Percentiles rank a stretch among this genome's conserved stretches.
phyloP scores from a whole-genome alignment of 73 alveolate genomes.

The Breviolum minutum region DNA sequence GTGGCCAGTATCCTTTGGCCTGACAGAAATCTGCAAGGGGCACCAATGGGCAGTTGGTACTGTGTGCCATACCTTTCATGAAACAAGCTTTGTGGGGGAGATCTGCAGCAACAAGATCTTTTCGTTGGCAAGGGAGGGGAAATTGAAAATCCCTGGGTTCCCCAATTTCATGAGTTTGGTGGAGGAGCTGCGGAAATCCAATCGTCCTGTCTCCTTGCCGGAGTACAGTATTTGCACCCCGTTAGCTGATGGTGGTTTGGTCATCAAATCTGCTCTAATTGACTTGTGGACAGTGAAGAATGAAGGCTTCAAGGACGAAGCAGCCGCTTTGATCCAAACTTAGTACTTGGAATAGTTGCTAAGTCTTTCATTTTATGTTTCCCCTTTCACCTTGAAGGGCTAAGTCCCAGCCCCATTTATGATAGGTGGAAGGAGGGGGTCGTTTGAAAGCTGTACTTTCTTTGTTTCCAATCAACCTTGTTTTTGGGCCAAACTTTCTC shows the following conservation, averaged over 20 bases:
- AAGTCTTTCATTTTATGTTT: neutral
- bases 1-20: neutral
- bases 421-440: no score
- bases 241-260: neutral
- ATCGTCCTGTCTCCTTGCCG: neutral
- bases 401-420: no score
- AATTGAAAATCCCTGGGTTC: neutral
- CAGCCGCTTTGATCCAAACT: neutral
- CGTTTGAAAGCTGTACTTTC: no score
- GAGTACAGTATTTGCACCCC: neutral
- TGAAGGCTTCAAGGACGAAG: neutral
- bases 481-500: neutral
- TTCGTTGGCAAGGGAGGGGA: neutral
- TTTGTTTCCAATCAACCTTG: neutral
- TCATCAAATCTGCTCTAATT: neutral
- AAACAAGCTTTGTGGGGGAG: neutral
- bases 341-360: neutral
- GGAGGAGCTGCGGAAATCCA: neutral
- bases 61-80: neutral
- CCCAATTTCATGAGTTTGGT: neutral
- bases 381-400: no score
- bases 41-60: neutral
- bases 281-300: constrained; percentile 12
- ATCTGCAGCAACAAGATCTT: neutral
- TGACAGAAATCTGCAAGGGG: neutral